These are phyloP conservation scores for Pestalotiopsis sp. DNA, from an alignment of 2,329 filamentous ascomycete genomes.

Conservation along the genomic window DNA sequence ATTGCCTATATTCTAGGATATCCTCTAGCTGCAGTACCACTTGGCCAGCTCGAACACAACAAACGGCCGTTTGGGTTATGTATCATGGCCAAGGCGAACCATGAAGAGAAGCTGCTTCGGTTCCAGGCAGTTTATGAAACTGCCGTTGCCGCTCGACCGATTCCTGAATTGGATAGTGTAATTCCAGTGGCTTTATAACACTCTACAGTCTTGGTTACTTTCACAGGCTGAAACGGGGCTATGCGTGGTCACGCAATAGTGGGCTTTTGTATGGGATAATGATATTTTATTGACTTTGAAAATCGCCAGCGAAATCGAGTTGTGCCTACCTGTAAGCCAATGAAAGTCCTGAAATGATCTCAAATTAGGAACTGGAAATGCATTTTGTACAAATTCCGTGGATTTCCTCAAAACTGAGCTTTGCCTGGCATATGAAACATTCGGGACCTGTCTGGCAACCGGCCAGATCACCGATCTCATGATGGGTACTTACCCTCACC, in stretches of 20 bases:
- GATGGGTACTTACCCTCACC: background rate
- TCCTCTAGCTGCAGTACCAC: background rate
- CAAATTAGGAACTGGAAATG: background rate
- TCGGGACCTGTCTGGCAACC: background rate
- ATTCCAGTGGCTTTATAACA: no score
- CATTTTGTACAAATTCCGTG: background rate
- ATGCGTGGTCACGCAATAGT: no score
- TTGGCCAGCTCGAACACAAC: slow-evolving; percentile 2
- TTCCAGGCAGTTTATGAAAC: slow-evolving; percentile 22
- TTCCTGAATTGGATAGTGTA: no score
- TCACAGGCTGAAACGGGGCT: no score
- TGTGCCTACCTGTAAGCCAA: background rate
- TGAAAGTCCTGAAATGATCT: background rate
- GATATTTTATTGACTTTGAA: no score
- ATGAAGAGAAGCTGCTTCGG: slow-evolving; percentile 4
- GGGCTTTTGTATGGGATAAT: no score
- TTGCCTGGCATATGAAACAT: background rate
- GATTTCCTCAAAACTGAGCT: background rate
- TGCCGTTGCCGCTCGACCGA: no score
- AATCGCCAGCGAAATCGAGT: background rate
- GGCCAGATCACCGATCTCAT: background rate
- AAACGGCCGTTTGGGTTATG: slow-evolving; percentile 4
- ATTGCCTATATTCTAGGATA: background rate
- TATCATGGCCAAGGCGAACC: background rate
- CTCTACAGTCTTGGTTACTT: no score